Conservation (phyloP, 2,329 filamentous ascomycete species). For the Drechslerella dactyloides region DNA sequence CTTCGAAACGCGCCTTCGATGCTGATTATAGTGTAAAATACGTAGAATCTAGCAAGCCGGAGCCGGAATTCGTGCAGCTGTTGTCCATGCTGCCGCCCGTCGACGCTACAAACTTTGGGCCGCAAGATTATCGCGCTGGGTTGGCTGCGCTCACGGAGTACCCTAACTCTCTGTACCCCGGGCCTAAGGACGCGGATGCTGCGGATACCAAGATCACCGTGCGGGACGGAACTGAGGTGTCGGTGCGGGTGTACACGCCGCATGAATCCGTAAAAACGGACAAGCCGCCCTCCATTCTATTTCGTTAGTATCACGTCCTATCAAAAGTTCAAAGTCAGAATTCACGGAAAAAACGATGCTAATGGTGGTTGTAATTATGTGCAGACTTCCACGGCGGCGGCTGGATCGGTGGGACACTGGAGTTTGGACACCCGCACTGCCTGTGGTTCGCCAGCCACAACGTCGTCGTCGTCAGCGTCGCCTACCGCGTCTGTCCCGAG, state of each 20-base stretch:
- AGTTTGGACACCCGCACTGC: conserved; percentile 42
- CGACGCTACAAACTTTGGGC: conserved; percentile 2
- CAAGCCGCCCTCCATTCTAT: conserved; percentile 24
- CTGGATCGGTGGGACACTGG: conserved; percentile 23
- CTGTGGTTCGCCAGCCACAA: conserved; percentile 41
- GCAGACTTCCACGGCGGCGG: conserved; percentile 45
- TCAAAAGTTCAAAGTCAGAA: not conserved
- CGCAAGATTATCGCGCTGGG: conserved; percentile 9
- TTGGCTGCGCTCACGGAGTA: not conserved
- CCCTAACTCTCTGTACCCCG: conserved; percentile 22
- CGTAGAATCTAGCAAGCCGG: conserved; percentile 28
- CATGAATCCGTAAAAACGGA: conserved; percentile 22
- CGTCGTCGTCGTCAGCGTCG: conserved; percentile 36
- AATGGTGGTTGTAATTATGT: not conserved
- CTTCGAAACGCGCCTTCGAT: not conserved
- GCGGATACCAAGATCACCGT: conserved; percentile 19
- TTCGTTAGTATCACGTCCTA: conserved; percentile 20
- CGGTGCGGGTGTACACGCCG: conserved; percentile 27
- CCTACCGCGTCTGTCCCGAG: conserved; percentile 34
- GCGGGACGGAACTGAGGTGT: conserved; percentile 22
- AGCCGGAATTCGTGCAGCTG: conserved; percentile 23
- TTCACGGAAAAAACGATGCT: not conserved
- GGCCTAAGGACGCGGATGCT: conserved; percentile 22
- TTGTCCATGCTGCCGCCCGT: conserved; percentile 1
- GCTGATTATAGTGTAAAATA: not conserved